These are phyloP conservation scores for Candida insectorum DNA, from an alignment of 805 yeast genomes.

Conservation along the genomic window DNA sequence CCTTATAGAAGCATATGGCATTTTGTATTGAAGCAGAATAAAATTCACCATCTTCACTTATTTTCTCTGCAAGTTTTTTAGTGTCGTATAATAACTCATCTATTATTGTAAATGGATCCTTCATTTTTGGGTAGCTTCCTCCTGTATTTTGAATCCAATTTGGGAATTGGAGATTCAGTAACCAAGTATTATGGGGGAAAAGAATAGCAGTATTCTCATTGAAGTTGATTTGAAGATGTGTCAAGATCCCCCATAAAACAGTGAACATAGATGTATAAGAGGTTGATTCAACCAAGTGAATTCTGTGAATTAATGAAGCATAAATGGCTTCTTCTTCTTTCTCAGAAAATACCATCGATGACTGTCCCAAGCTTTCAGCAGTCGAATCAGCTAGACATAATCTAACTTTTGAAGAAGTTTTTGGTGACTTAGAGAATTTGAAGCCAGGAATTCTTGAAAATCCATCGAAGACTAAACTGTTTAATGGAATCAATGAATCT, in stretches of 20 bases:
- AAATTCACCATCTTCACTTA: slow-evolving; percentile 1
- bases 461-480: slow-evolving; percentile 3
- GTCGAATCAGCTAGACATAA: too few species aligned
- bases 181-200: too few species aligned
- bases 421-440: neutral
- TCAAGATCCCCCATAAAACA: slow-evolving; percentile 2
- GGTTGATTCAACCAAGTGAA: slow-evolving; percentile 1
- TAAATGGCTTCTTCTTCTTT: slow-evolving; percentile 2
- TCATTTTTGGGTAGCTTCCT: too few species aligned
- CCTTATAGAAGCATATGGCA: slow-evolving; percentile 2
- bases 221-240: slow-evolving; percentile 1
- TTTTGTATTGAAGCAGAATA: neutral
- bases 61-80: neutral
- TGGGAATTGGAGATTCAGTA: too few species aligned
- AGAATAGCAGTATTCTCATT: slow-evolving; percentile 5
- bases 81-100: slow-evolving; percentile 2
- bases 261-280: slow-evolving; percentile 1
- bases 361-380: too few species aligned
- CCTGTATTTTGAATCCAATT: too few species aligned
- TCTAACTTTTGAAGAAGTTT: neutral
- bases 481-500: slow-evolving; percentile 1
- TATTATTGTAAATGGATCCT: slow-evolving; percentile 3
- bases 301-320: neutral
- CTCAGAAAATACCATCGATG: too few species aligned
- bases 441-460: neutral